Percentiles rank a stretch among this genome's conserved stretches.
These are phyloP conservation scores for Rutidosis leptorrhynchoides DNA, from an alignment of 129 eudicot species.

Conservation along the genomic window DNA sequence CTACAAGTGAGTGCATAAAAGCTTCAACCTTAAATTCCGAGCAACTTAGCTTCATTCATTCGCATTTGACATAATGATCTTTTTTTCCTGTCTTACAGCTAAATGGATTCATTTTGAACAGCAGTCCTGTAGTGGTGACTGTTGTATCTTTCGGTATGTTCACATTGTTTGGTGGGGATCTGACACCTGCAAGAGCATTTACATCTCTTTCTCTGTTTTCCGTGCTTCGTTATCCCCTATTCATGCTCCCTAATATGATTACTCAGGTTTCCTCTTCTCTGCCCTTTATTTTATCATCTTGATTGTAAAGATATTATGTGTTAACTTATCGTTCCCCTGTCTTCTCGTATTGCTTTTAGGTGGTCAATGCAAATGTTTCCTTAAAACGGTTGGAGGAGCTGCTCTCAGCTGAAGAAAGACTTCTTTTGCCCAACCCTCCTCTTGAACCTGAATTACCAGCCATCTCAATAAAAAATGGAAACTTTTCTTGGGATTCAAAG, in stretches of 20 bases:
- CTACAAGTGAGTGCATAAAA: too few species aligned
- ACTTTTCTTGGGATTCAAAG: conserved; percentile 93
- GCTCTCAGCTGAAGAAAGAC: conserved; percentile 87
- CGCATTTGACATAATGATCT: not conserved
- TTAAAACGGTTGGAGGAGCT: conserved; percentile 83
- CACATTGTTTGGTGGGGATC: conserved; percentile 79
- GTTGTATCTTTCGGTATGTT: conserved; percentile 83
- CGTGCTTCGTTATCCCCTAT: conserved; percentile 73
- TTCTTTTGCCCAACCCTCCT: conserved; percentile 85
- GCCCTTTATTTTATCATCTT: not conserved
- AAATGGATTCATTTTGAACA: conserved; percentile 70
- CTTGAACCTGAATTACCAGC: conserved; percentile 76
- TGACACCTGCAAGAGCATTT: conserved; percentile 94
- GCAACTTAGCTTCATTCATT: too few species aligned
- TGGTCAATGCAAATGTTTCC: conserved; percentile 87
- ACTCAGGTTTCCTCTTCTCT: conserved; percentile 55
- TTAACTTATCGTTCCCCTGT: too few species aligned
- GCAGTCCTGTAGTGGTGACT: conserved; percentile 88
- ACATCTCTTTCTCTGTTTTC: conserved; percentile 87
- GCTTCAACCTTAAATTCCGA: too few species aligned
- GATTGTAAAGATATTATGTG: not conserved
- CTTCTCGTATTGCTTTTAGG: too few species aligned
- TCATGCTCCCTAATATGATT: conserved; percentile 84
- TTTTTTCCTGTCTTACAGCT: conserved; percentile 47
- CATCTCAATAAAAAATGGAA: conserved; percentile 77